Evolutionary conservation across 2,329 filamentous ascomycete genomes (phyloP).

Genomic region (Ascosphaera apis): DNA sequence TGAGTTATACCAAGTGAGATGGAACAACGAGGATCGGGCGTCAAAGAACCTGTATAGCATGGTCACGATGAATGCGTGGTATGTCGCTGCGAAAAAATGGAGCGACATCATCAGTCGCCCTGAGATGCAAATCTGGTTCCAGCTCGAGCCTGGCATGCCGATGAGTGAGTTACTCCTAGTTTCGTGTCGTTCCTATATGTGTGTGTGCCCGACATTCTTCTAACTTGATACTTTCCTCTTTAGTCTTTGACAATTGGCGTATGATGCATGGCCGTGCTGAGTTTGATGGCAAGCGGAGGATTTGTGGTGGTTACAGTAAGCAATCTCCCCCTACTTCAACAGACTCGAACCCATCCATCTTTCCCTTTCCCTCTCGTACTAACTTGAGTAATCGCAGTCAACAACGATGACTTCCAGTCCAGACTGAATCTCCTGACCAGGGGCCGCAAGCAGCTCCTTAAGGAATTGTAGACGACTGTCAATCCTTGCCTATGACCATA

Average conservation of each 20-base stretch:
- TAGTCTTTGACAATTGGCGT: conserved; percentile 92
- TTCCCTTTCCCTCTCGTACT: background rate
- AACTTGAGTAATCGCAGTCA: conserved; percentile 42
- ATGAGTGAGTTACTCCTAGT: conserved; percentile 33
- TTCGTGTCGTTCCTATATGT: background rate
- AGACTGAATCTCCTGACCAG: conserved; percentile 52
- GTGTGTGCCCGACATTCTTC: background rate
- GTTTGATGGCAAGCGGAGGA: conserved; percentile 63
- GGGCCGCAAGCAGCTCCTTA: conserved; percentile 9
- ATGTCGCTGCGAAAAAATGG: conserved; percentile 54
- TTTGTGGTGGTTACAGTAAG: conserved; percentile 81
- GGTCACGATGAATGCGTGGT: conserved; percentile 41
- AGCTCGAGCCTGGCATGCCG: conserved; percentile 55
- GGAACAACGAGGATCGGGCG: conserved; percentile 83
- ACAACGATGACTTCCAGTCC: conserved; percentile 59
- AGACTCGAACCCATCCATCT: too few relatives aligned
- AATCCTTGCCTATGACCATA: too few relatives aligned
- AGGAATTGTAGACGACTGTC: conserved; percentile 2
- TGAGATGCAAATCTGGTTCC: conserved; percentile 52
- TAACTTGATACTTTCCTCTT: conserved; percentile 3
- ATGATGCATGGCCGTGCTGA: conserved; percentile 67
- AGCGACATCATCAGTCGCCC: conserved; percentile 41
- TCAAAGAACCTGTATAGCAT: conserved; percentile 34
- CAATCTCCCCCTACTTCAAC: too few relatives aligned
- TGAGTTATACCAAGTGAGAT: conserved; percentile 44